These are phyloP conservation scores for Bipolaris cookei DNA, from an alignment of 2,329 filamentous ascomycete genomes.

Conservation along the genomic window DNA sequence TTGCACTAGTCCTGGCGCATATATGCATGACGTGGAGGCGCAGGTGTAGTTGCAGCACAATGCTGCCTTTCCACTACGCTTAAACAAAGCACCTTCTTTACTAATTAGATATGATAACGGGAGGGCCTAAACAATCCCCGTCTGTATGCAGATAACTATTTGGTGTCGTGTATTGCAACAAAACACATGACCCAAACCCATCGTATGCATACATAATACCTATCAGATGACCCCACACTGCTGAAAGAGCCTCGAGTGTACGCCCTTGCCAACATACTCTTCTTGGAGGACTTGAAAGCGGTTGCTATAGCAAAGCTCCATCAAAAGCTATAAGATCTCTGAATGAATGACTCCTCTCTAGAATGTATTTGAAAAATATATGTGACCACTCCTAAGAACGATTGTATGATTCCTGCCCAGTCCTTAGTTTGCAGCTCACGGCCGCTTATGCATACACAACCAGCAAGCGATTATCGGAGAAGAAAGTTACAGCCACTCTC, in stretches of 20 bases:
- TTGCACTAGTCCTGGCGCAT: not conserved
- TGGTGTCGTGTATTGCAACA: not conserved
- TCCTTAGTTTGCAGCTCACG: too few relatives aligned
- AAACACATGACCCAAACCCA: too few relatives aligned
- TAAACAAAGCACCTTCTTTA: not conserved
- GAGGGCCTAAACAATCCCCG: not conserved
- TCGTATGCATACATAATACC: too few relatives aligned
- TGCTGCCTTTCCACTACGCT: not conserved
- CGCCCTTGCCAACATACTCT: constrained; percentile 19
- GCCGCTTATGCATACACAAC: not conserved
- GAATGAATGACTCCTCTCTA: constrained; percentile 10
- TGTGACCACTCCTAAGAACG: constrained; percentile 8
- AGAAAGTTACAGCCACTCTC: not conserved
- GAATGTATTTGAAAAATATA: constrained; percentile 20
- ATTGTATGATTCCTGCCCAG: constrained; percentile 1
- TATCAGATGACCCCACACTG: constrained; percentile 13
- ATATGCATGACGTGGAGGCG: not conserved
- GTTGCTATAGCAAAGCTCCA: constrained; percentile 12
- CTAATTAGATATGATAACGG: not conserved
- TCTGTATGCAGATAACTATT: not conserved
- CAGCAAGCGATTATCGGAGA: not conserved
- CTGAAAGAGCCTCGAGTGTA: constrained; percentile 19
- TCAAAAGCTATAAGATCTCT: constrained; percentile 12
- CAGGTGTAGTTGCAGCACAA: not conserved
- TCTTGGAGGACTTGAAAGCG: constrained; percentile 16